phyloP scores from a whole-genome alignment of 163 green algal genomes.

The Scenedesmus sp. region DNA sequence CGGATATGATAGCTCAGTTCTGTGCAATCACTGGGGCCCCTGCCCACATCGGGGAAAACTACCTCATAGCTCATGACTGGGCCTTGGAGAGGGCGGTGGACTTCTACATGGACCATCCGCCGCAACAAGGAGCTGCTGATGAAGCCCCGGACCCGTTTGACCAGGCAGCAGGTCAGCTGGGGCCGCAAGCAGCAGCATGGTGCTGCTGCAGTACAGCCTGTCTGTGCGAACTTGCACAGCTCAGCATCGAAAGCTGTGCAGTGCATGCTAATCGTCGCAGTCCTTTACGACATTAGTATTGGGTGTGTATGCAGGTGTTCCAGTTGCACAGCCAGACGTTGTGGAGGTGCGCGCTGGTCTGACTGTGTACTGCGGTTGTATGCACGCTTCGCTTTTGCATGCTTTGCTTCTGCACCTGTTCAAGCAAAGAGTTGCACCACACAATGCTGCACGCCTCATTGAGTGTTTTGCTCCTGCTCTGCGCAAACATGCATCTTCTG shows the following conservation, averaged over 20 bases:
- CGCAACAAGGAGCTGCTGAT: not conserved
- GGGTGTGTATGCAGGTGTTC: not conserved
- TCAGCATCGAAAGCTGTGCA: not conserved
- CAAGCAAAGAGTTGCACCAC: not conserved
- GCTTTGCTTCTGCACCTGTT: not conserved
- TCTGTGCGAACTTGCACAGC: not conserved
- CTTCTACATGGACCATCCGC: conserved; percentile 63
- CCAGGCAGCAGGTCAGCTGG: not conserved
- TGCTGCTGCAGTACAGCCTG: too few relatives aligned
- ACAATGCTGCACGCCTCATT: not conserved
- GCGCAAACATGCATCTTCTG: too few relatives aligned
- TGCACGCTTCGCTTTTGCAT: not conserved
- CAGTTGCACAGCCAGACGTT: conserved; percentile 1
- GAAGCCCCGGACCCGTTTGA: not conserved
- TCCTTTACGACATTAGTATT: not conserved
- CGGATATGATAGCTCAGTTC: conserved; percentile 58
- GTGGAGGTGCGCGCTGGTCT: not conserved
- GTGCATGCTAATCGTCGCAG: not conserved
- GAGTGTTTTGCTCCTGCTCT: not conserved
- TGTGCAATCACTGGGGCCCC: conserved; percentile 54
- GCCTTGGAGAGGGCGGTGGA: conserved; percentile 61
- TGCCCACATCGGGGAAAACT: conserved; percentile 57
- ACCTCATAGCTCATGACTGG: conserved; percentile 61
- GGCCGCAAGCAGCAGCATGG: not conserved
- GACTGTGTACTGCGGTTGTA: not conserved